These are phyloP conservation scores for Phaffomyces thermotolerans DNA, from an alignment of 805 yeast genomes.

Conservation along the genomic window DNA sequence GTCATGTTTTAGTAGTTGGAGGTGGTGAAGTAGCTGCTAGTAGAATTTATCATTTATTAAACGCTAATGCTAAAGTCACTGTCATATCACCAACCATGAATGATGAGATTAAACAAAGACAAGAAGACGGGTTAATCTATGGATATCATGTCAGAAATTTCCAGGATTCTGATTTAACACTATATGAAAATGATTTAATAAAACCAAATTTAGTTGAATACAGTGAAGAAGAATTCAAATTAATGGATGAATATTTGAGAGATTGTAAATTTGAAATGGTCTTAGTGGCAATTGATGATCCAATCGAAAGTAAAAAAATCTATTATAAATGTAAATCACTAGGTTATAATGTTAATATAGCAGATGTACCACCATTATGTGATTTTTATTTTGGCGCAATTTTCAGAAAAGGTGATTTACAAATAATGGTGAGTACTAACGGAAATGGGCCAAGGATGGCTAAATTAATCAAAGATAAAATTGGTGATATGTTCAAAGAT, in stretches of 20 bases:
- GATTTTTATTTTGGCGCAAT: conserved; percentile 83
- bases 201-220: conserved; percentile 8
- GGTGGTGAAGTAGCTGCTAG: conserved; percentile 75
- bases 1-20: conserved; percentile 67
- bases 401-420: conserved; percentile 64
- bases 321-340: conserved; percentile 41
- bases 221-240: conserved; percentile 18
- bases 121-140: conserved; percentile 35
- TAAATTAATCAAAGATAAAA: conserved; percentile 48
- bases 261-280: conserved; percentile 49
- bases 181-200: conserved; percentile 34
- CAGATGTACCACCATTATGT: conserved; percentile 78
- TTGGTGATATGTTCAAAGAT: conserved; percentile 36
- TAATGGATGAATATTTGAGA: conserved; percentile 25
- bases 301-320: conserved; percentile 46
- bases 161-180: conserved; percentile 36
- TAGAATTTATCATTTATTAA: conserved; percentile 56
- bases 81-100: conserved; percentile 45
- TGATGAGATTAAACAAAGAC: conserved; percentile 27
- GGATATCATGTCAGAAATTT: conserved; percentile 40
- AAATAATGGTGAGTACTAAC: conserved; percentile 76
- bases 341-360: conserved; percentile 64
- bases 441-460: conserved; percentile 78
- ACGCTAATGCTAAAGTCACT: conserved; percentile 65
- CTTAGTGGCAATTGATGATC: conserved; percentile 70